phyloP scores from a whole-genome alignment of 2,329 filamentous ascomycete species.

The Clarireedia monteithiana region DNA sequence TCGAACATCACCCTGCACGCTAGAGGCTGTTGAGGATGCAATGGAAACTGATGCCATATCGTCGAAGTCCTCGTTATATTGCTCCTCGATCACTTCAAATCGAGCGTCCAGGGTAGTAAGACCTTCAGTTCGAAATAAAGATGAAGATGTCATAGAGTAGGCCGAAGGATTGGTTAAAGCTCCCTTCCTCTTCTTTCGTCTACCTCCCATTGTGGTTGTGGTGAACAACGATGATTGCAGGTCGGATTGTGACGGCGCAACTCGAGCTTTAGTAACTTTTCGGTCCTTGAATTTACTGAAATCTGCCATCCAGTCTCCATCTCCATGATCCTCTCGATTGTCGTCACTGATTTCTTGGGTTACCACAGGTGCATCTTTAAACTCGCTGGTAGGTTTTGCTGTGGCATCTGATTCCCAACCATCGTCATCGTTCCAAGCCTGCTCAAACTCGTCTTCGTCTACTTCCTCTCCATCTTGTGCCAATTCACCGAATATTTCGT shows the following conservation, averaged over 20 bases:
- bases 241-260: conserved; percentile 48
- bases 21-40: conserved; percentile 58
- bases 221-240: conserved; percentile 65
- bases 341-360: conserved; percentile 41
- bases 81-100: conserved; percentile 85
- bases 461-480: conserved; percentile 65
- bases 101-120: conserved; percentile 77
- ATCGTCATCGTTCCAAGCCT: conserved; percentile 48
- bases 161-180: conserved; percentile 80
- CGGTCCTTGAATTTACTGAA: conserved; percentile 92
- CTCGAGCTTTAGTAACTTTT: conserved; percentile 37
- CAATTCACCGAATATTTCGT: conserved; percentile 73
- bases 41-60: conserved; percentile 55
- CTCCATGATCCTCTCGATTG: conserved; percentile 51
- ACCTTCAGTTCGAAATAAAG: conserved; percentile 80
- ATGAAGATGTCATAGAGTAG: conserved; percentile 89
- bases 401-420: conserved; percentile 96
- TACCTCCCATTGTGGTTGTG: conserved; percentile 69
- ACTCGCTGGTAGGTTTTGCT: conserved; percentile 60
- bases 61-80: conserved; percentile 59
- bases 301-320: conserved; percentile 82
- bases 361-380: conserved; percentile 32
- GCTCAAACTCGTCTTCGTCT: conserved; percentile 73
- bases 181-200: conserved; percentile 90
- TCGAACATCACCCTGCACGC: conserved; percentile 59